Evolutionary conservation across 495 filamentous ascomycete species (phyloP), one percentile per base, ranked within the genome.

Genomic region (Aspergillus saccharolyticus): DNA sequence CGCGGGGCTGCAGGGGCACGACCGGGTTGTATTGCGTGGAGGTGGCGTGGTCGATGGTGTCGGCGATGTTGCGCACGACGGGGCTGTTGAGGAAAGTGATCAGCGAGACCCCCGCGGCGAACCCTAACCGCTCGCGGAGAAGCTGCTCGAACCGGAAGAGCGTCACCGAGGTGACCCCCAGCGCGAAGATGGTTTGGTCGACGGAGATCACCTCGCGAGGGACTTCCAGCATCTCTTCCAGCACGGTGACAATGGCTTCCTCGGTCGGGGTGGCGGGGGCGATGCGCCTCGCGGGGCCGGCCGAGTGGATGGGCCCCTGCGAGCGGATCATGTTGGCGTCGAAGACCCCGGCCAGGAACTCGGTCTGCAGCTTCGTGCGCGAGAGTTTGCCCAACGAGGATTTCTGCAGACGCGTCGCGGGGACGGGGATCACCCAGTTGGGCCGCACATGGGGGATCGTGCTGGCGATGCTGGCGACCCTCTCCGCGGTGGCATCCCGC

Each of bases 351-450:
- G 44, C 52, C 4, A 56, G 52, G 2, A 54, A 39, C 33, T 39
- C 49, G 14, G 43, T 28, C 42, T 63, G 66, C 39, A 80, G 62
- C 53, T 78, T 80, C 17, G 66, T 43, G 0, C 75, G 66, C 3
- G 79, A 78, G 15, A 83, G 46, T 63, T 83, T 83, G 1, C 78
- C 80, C n/a, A 81, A 61, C 0, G 60, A 42, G 16, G 42, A 42
- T 21, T 64, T 63, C 6, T 58, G 59, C 28, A 67, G 28, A 3
- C 53, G 19, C 43, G 22, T 28, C 4, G 22, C 14, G 53, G 44
- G 33, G 18, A 69, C 19, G 1, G 66, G 66, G 1, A 69, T 16
- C 3, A 65, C 42, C 17, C 33, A 21, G 10, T 12, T 5, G 33
- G 66, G 64, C 8, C 60, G 55, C 2, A 59, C 33, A 0, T 54